A percentile compares a stretch with the other conserved stretches of the same genome.
These are phyloP conservation scores for Aspergillus panamensis DNA, from an alignment of 495 filamentous ascomycete species.

Conservation along the genomic window DNA sequence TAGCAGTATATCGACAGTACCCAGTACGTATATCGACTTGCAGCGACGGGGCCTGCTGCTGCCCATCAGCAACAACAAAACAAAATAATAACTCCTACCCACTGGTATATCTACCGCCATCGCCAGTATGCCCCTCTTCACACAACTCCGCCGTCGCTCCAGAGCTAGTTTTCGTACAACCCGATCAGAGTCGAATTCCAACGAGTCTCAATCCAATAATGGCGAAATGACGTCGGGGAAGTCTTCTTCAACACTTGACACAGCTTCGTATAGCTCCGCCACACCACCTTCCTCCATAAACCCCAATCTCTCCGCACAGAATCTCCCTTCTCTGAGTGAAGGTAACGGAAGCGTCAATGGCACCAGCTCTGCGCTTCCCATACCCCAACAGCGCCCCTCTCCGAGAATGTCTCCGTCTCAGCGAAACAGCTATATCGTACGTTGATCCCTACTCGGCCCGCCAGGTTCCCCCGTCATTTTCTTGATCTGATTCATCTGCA, in stretches of 20 bases:
- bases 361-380: constrained; percentile 34
- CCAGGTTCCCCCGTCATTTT: background rate
- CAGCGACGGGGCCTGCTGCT: no score
- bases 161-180: constrained; percentile 55
- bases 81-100: constrained; percentile 1
- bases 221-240: constrained; percentile 50
- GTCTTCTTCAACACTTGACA: constrained; percentile 64
- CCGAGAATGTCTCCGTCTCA: constrained; percentile 43
- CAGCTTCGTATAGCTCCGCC: constrained; percentile 50
- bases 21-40: no score
- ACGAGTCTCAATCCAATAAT: constrained; percentile 42
- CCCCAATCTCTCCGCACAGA: constrained; percentile 50
- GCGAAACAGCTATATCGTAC: constrained; percentile 50
- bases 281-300: constrained; percentile 60
- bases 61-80: background rate
- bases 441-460: constrained; percentile 14
- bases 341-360: constrained; percentile 35
- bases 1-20: constrained; percentile 7
- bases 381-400: constrained; percentile 42
- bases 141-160: constrained; percentile 70
- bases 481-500: constrained; percentile 15
- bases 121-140: constrained; percentile 64
- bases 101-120: background rate
- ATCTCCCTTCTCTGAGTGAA: constrained; percentile 52
- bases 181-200: constrained; percentile 52